Conservation (phyloP, 116 monocot genomes). For the Cymodocea nodosa region DNA sequence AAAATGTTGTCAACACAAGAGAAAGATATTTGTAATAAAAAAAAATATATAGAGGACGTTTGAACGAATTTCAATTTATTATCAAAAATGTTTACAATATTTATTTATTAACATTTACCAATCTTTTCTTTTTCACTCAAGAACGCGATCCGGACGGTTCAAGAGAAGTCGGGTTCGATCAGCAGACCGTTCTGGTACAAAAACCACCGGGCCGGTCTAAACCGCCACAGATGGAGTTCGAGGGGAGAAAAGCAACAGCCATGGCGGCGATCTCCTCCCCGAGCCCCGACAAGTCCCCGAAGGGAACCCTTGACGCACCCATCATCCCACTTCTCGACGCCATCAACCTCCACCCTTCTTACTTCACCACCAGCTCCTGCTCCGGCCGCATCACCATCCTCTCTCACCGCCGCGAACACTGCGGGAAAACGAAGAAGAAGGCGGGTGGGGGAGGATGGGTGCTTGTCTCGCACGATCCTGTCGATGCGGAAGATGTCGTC, state of each 20-base stretch:
- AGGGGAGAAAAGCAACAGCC: conserved; percentile 43
- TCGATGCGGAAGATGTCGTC: conserved; percentile 42
- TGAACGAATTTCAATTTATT: too few relatives aligned
- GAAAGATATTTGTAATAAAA: too few relatives aligned
- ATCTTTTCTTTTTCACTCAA: too few relatives aligned
- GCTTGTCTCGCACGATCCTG: conserved; percentile 41
- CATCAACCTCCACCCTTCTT: conserved; percentile 55
- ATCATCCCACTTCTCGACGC: conserved; percentile 55
- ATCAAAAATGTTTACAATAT: too few relatives aligned
- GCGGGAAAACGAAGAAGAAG: conserved; percentile 8
- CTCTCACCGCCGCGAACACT: conserved; percentile 16
- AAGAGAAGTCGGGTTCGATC: neutral
- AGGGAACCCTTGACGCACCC: conserved; percentile 65
- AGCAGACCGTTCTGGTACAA: neutral
- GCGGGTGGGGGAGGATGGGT: conserved; percentile 14
- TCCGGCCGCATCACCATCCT: conserved; percentile 96
- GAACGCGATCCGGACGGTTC: neutral
- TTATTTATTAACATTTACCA: too few relatives aligned
- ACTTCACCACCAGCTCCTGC: conserved; percentile 97
- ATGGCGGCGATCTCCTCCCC: conserved; percentile 47
- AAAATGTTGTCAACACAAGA: too few relatives aligned
- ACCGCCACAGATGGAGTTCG: conserved; percentile 38
- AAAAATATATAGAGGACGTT: too few relatives aligned
- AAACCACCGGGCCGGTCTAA: neutral
- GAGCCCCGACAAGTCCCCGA: conserved; percentile 80